A percentile compares a stretch with the other conserved stretches of the same genome.
Evolutionary conservation across 148 eudicot genomes (phyloP).

Genomic region (Fagopyrum esculentum): DNA sequence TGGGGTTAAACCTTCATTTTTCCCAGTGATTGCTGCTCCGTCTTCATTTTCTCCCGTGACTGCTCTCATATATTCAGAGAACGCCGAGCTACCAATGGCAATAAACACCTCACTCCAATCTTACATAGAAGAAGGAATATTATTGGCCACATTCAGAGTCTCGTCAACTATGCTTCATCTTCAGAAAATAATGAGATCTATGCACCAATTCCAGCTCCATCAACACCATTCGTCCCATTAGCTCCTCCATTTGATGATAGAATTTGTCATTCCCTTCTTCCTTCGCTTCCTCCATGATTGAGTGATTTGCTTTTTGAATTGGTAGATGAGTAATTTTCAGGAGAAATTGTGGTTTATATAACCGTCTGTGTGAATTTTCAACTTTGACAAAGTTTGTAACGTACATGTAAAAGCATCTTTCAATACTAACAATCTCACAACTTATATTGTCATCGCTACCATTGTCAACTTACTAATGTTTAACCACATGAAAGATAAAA

Average conservation of each 20-base stretch:
- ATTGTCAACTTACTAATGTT: too few species aligned
- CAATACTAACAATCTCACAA: too few species aligned
- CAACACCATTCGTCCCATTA: constrained; percentile 51
- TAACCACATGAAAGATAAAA: too few species aligned
- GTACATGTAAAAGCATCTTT: too few species aligned
- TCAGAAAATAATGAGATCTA: constrained; percentile 22
- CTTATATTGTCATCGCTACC: too few species aligned
- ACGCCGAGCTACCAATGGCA: constrained; percentile 51
- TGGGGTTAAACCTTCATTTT: constrained; percentile 22
- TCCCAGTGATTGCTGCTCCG: constrained; percentile 42
- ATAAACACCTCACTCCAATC: constrained; percentile 66
- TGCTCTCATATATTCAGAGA: constrained; percentile 35
- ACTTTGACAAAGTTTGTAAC: too few species aligned
- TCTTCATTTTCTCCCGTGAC: constrained; percentile 22
- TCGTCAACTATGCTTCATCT: constrained; percentile 5
- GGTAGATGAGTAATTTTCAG: too few species aligned
- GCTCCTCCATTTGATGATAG: constrained; percentile 64
- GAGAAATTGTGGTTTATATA: too few species aligned
- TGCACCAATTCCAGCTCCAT: constrained; percentile 35
- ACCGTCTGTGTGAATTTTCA: too few species aligned
- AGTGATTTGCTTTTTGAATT: too few species aligned
- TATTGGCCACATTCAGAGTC: constrained; percentile 16
- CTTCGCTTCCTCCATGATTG: too few species aligned
- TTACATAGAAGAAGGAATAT: constrained; percentile 33
- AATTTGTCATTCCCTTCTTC: constrained; percentile 4